A percentile compares a stretch with the other conserved stretches of the same genome.
These are phyloP conservation scores for Stylosanthes scabra DNA, from an alignment of 331 rosid genomes.

Conservation along the genomic window DNA sequence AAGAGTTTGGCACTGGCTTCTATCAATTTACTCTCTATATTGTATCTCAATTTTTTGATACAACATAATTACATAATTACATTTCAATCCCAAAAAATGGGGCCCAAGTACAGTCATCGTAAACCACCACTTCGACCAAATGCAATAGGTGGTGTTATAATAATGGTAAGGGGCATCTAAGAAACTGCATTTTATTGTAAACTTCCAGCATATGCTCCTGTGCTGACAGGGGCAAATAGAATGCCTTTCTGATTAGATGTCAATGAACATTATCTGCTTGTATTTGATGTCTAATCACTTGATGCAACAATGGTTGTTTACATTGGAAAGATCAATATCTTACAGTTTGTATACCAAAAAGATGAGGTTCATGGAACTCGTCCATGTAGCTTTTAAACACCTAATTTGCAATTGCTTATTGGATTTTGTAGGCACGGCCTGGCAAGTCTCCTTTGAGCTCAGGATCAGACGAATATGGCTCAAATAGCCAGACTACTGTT, in stretches of 20 bases:
- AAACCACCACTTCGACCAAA: background rate
- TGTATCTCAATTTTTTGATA: background rate
- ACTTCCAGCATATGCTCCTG: background rate
- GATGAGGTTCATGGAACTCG: slow-evolving; percentile 61
- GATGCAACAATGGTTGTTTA: slow-evolving; percentile 1
- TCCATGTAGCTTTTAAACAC: slow-evolving; percentile 22
- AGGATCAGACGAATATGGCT: slow-evolving; percentile 36
- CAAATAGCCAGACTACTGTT: slow-evolving; percentile 41
- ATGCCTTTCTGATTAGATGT: slow-evolving; percentile 10
- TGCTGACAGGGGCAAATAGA: slow-evolving; percentile 14
- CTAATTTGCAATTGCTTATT: slow-evolving; percentile 21
- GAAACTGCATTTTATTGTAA: slow-evolving; percentile 22
- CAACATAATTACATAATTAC: background rate
- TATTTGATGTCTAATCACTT: slow-evolving; percentile 29
- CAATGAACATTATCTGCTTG: background rate
- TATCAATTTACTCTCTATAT: background rate
- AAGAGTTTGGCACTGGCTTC: slow-evolving; percentile 9
- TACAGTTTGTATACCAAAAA: slow-evolving; percentile 65
- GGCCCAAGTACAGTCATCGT: background rate
- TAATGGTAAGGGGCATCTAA: background rate
- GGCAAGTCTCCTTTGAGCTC: slow-evolving; percentile 32
- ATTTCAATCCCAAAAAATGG: background rate
- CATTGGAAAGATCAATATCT: slow-evolving; percentile 22
- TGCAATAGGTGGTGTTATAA: background rate
- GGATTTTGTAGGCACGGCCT: slow-evolving; percentile 41